Base-by-base conservation (phyloP, 179 eudicot species). In the Beta corolliflora region DNA sequence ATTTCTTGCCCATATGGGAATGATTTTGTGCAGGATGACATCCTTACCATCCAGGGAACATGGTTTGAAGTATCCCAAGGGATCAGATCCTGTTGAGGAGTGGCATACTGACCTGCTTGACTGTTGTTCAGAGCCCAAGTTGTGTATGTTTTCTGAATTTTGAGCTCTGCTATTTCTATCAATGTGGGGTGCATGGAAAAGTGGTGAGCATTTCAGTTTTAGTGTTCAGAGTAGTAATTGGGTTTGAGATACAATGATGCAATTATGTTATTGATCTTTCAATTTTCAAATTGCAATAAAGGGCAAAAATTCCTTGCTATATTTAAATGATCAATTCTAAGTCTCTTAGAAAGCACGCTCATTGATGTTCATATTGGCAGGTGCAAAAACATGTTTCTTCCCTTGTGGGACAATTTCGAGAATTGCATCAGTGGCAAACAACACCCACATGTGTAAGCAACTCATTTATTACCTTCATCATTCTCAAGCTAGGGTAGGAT, bases 341-440 rank as follows among this genome's bases (percentile, higher is more conserved):
- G 19, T 25, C 77, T 31, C 1, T 29, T 9, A 13, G 64, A 9
- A 67, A 58, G 44, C 19, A 31, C 56, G 53, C 59, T 81, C 14
- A 56, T 81, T 56, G 44, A 15, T 45, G 77, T 67, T 50, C 54
- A 19, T 74, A 18, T 58, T 81, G 73, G 81, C 93, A 93, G 97
- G 97, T 86, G 45, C 90, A 10, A 91, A 85, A 83, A 91, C 97
- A 9, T 75, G 78, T 73, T 83, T 90, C 82, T 91, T 81, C 63
- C 97, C 97, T 46, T 93, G 97, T 79, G 91, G 90, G 21, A 93
- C 94, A 31, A 84, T 93, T 80, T 88, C 94, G n/a, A 91, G 81
- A 78, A 84, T 93, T 75, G 94, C 91, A 60, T 81, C 91, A 44
- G 93, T 88, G 79, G 91, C 91, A 53, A 86, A 83, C 52, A 84